Evolutionary conservation across 495 filamentous ascomycete species (phyloP), one percentile per base, ranked within the genome.

Genomic region (Penicillium cinerascens): DNA sequence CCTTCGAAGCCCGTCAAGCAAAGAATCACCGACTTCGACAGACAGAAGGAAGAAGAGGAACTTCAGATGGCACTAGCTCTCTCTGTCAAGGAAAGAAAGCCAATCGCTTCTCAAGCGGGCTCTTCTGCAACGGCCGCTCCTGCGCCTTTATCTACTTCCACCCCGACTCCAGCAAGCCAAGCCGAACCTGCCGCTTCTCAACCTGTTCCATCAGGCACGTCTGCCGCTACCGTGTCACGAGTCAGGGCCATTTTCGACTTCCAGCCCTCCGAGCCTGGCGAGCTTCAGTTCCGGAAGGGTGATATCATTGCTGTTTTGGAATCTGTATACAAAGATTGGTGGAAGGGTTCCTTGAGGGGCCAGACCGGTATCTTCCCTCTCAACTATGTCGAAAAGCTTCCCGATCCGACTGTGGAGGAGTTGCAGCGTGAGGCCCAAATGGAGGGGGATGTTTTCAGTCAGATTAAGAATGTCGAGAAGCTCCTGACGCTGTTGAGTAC

Each of bases 281-380:
- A 98, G 72, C 77, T 98, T 44, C 90, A 93, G 59, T 98, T 98
- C 63, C 86, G 90, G 51, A 98, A 96, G 74, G 91, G 91, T 6
- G 93, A 98, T 73, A 87, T 96, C 40, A 98, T 98, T 69, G 92
- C 95, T 9, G 93, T 98, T 13, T 77, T 98, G 20, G 95, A 97
- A 68, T 95, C 89, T 6, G 93, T 97, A 3, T 98, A 93, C 68
- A 98, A 97, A 70, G 93, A 98, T 73, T 98, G 93, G 93, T 98
- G 93, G 93, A 95, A 95, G 63, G 93, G 93, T 4, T 95, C 91
- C 40, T 70, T 97, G 54, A 82, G 89, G 66, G 93, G 93, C 5
- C 90, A 97, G 65, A 97, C 90, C 15, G 93, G 93, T 54, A 98
- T 98, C 57, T 98, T 98, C 70, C 93, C 93, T 22, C 80, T 98